These are phyloP conservation scores for Solanum chacoense DNA, from an alignment of 305 asterid genomes.

Conservation along the genomic window DNA sequence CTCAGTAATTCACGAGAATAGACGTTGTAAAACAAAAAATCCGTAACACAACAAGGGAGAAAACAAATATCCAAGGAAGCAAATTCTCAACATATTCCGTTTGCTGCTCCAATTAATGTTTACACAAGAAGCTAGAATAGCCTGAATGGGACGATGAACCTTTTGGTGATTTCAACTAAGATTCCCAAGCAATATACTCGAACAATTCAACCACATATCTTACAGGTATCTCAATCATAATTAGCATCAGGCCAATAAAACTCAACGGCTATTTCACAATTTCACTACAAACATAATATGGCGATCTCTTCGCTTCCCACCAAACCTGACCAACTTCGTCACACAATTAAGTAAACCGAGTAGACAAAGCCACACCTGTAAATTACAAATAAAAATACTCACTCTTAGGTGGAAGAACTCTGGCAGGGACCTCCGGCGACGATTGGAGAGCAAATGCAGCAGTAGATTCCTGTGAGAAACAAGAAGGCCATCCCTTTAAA, in stretches of 20 bases:
- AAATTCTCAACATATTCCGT: background rate
- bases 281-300: background rate
- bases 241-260: background rate
- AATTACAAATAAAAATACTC: slow-evolving; percentile 19
- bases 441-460: slow-evolving; percentile 18
- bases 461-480: slow-evolving; percentile 56
- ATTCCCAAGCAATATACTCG: background rate
- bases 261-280: background rate
- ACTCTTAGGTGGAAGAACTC: slow-evolving; percentile 91
- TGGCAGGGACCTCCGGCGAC: slow-evolving; percentile 29
- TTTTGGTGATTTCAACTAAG: background rate
- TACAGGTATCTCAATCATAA: background rate
- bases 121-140: background rate
- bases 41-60: background rate
- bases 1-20: background rate
- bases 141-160: background rate
- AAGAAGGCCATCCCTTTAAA: slow-evolving; percentile 71
- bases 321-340: background rate
- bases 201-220: background rate
- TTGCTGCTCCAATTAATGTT: background rate
- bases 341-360: background rate
- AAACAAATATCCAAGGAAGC: background rate
- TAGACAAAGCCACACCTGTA: background rate
- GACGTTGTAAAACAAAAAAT: background rate
- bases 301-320: background rate